Evolutionary conservation across 768 basidiomycete species (phyloP).

Genomic region (Sporobolomyces pararoseus): DNA sequence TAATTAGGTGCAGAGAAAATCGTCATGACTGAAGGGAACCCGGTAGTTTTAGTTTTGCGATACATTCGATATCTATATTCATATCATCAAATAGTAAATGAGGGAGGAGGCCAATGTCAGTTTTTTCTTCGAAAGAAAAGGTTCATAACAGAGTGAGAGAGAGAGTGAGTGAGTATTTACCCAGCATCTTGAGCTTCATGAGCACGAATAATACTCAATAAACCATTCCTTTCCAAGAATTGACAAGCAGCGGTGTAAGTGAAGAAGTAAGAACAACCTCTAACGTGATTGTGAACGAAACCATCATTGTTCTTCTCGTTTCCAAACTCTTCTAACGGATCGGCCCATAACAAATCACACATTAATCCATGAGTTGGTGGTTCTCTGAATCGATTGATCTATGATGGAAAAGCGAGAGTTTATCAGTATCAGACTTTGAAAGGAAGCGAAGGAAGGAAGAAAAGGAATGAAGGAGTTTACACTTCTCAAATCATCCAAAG

Average conservation of each 20-base stretch:
- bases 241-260: conserved; percentile 93
- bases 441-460: neutral
- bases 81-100: neutral
- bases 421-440: neutral
- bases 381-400: conserved; percentile 98
- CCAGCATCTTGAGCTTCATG: conserved; percentile 99
- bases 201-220: conserved; percentile 92
- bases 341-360: conserved; percentile 98
- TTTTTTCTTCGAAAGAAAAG: too few species aligned
- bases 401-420: neutral
- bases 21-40: conserved; percentile 99
- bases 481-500: conserved; percentile 85
- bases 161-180: conserved; percentile 50
- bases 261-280: conserved; percentile 96
- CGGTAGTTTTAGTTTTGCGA: conserved; percentile 94
- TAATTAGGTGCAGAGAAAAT: conserved; percentile 98
- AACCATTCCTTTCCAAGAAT: conserved; percentile 94
- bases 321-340: conserved; percentile 96
- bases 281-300: conserved; percentile 92
- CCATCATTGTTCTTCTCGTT: conserved; percentile 84
- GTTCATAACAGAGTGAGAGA: neutral
- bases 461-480: too few species aligned
- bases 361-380: conserved; percentile 95
- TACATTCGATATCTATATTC: conserved; percentile 75
- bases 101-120: neutral